Conservation (phyloP, 352 stramenopile genomes). For the Pythium vanterpoolii region DNA sequence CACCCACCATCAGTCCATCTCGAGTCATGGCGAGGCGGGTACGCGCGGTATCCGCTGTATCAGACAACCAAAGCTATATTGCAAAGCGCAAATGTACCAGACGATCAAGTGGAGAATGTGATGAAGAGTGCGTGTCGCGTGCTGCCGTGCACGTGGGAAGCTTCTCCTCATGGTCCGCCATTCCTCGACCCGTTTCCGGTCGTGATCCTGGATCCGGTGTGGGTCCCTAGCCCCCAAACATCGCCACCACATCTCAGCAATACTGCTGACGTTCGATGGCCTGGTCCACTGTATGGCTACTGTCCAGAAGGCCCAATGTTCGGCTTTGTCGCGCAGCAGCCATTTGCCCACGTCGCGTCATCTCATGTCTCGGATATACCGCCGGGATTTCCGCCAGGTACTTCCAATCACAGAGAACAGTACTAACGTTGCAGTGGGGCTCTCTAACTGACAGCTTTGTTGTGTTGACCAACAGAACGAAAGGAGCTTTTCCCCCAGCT, state of each 20-base stretch:
- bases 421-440: not conserved
- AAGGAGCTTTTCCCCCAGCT: not conserved
- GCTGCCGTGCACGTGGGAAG: conserved; percentile 66
- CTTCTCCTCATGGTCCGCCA: conserved; percentile 33
- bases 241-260: not conserved
- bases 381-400: not conserved
- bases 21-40: conserved; percentile 26
- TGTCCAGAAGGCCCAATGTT: not conserved
- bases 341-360: not conserved
- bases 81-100: not conserved
- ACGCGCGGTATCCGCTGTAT: conserved; percentile 49
- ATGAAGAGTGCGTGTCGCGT: conserved; percentile 26
- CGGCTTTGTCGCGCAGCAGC: not conserved
- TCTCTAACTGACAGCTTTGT: not conserved
- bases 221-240: not conserved
- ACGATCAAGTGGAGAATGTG: not conserved
- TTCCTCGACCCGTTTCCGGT: conserved; percentile 66
- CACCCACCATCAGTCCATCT: conserved; percentile 15
- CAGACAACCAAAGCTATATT: not conserved
- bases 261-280: not conserved
- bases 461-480: not conserved
- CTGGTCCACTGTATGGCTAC: not conserved
- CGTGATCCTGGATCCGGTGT: conserved; percentile 5
- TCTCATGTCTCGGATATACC: not conserved
- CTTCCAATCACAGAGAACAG: too few relatives aligned